These are phyloP conservation scores for Morella rubra DNA, from an alignment of 306 rosid genomes.

Conservation along the genomic window DNA sequence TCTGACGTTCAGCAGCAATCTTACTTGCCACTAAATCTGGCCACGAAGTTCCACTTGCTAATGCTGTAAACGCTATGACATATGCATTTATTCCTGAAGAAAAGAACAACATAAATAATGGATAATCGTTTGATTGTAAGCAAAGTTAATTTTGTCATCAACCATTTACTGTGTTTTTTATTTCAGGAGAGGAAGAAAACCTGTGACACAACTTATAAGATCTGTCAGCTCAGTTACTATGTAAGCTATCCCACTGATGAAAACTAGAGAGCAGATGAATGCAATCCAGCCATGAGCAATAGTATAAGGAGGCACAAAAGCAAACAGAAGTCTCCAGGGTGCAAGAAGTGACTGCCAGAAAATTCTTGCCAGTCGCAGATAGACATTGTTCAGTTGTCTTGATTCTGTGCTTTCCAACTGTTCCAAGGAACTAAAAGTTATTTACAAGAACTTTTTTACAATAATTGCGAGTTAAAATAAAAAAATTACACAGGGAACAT, in stretches of 20 bases:
- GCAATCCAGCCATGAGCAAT: slow-evolving; percentile 96
- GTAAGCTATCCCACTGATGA: slow-evolving; percentile 91
- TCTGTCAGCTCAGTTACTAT: slow-evolving; percentile 81
- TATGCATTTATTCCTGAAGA: slow-evolving; percentile 86
- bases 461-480: not conserved
- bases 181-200: slow-evolving; percentile 42
- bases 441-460: slow-evolving; percentile 19
- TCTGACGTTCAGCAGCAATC: slow-evolving; percentile 96
- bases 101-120: slow-evolving; percentile 6
- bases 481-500: not conserved
- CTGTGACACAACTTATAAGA: slow-evolving; percentile 93
- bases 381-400: slow-evolving; percentile 42
- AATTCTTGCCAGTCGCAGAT: slow-evolving; percentile 43
- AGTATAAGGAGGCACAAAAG: slow-evolving; percentile 81
- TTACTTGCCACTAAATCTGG: slow-evolving; percentile 98
- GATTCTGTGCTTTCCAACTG: slow-evolving; percentile 72
- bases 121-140: slow-evolving; percentile 6
- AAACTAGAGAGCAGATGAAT: slow-evolving; percentile 73
- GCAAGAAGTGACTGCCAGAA: slow-evolving; percentile 63
- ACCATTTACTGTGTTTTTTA: slow-evolving; percentile 17
- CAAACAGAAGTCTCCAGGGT: slow-evolving; percentile 88
- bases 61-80: slow-evolving; percentile 91
- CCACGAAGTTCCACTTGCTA: slow-evolving; percentile 96
- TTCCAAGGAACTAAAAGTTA: slow-evolving; percentile 25
- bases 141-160: slow-evolving; percentile 18